Evolutionary conservation across 257 asterid genomes (phyloP).

Genomic region (Forsythia suspensa): DNA sequence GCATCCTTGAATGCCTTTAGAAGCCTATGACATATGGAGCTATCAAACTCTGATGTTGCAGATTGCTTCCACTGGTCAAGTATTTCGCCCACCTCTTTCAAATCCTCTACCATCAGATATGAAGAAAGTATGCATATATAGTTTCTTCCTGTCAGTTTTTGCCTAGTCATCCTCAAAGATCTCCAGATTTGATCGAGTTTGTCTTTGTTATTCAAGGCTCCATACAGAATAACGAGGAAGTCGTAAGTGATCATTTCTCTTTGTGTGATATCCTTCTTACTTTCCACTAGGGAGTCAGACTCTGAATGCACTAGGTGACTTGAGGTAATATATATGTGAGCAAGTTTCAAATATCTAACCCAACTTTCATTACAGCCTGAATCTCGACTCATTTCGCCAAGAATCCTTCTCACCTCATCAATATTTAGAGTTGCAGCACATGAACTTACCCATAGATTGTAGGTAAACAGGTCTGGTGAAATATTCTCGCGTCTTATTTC

Average conservation of each 20-base stretch:
- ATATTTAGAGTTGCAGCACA: constrained; percentile 73
- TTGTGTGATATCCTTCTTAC: constrained; percentile 63
- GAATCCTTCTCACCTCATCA: constrained; percentile 63
- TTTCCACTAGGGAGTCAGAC: constrained; percentile 54
- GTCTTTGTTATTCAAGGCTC: constrained; percentile 72
- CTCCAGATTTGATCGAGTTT: constrained; percentile 81
- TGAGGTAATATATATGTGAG: constrained; percentile 54
- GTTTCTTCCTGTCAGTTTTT: constrained; percentile 73
- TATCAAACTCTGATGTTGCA: constrained; percentile 52
- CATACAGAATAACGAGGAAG: constrained; percentile 70
- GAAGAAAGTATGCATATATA: constrained; percentile 64
- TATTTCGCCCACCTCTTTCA: constrained; percentile 66
- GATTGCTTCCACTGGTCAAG: constrained; percentile 86
- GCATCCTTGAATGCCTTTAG: constrained; percentile 49
- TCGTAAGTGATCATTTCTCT: constrained; percentile 86
- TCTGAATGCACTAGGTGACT: constrained; percentile 55
- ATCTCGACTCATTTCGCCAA: constrained; percentile 55
- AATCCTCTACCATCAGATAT: constrained; percentile 73
- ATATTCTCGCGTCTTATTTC: constrained; percentile 67
- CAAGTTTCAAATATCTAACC: constrained; percentile 70
- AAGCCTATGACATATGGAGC: constrained; percentile 53
- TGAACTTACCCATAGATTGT: constrained; percentile 83
- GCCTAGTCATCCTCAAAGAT: constrained; percentile 67
- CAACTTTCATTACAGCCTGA: constrained; percentile 55
- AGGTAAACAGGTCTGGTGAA: constrained; percentile 70